Percentiles rank a stretch among this genome's conserved stretches.
Evolutionary conservation across 2,329 filamentous ascomycete genomes (phyloP).

Genomic region (Aureobasidium sp.): DNA sequence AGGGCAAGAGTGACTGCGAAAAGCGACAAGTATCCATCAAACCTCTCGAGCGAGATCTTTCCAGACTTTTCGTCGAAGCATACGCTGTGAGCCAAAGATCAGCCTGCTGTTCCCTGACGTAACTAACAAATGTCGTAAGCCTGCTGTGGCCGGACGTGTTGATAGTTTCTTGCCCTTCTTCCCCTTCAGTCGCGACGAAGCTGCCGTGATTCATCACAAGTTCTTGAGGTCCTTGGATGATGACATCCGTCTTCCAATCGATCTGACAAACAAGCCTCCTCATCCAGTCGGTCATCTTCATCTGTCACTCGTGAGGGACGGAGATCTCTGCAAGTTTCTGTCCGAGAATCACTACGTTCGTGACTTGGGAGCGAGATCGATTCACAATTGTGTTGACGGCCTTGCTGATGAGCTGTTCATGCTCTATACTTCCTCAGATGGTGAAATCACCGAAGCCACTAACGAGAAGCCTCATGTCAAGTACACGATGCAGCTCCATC

Average conservation of each 20-base stretch:
- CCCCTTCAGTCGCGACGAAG: conserved; percentile 35
- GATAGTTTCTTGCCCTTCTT: conserved; percentile 38
- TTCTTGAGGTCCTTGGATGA: conserved; percentile 33
- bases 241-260: conserved; percentile 22
- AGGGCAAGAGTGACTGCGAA: conserved; percentile 20
- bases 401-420: conserved; percentile 3
- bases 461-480: conserved; percentile 11
- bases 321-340: conserved; percentile 28
- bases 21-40: not conserved
- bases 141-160: conserved; percentile 33
- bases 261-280: conserved; percentile 24
- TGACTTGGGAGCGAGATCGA: conserved; percentile 32
- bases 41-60: not conserved
- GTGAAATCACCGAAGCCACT: conserved; percentile 2
- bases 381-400: conserved; percentile 23
- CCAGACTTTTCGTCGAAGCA: not conserved
- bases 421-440: not conserved
- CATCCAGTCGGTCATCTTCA: conserved; percentile 31
- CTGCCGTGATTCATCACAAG: conserved; percentile 39
- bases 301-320: conserved; percentile 27
- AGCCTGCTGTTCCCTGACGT: too few species aligned
- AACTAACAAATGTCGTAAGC: conserved; percentile 19
- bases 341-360: conserved; percentile 30
- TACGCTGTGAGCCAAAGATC: not conserved
- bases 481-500: conserved; percentile 9